Evolutionary conservation across 75 land plant genomes (phyloP), one percentile per base, ranked within the genome.

Genomic region (Ceratopteris richardii): DNA sequence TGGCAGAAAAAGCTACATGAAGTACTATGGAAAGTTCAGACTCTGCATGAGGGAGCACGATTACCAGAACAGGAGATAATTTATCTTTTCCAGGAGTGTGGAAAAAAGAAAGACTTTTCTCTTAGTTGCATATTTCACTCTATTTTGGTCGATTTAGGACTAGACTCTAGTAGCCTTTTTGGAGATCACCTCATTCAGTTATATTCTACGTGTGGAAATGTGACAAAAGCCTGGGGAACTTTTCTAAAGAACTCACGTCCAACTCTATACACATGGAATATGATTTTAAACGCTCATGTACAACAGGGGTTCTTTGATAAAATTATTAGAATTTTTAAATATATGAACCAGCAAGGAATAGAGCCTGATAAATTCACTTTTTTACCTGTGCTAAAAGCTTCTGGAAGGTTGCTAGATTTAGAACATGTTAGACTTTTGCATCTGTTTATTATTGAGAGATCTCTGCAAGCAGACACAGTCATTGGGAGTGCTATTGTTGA

Each of bases 181-280:
- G 41, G 42, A 1, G 75, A 77, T 21, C 75, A 69, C 12, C 61
- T 80, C 1, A 47, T 76, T 9, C 67, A 67, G 52, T 26, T 64
- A 41, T 80, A 76, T 61, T 60, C 67, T 14, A 54, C 53, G 40
- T 80, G 72, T 56, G 65, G 72, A 5, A 29, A 27, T 76, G 76
- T 63, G 72, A 71, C 31, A 66, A 64, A 67, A 66, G 70, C 53
- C 51, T 28, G 48, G 66, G 55, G 5, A 65, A 64, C 39, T 10
- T 73, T 73, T 46, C 16, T 42, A 21, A 5, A 29, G n/a, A 61
- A 60, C 39, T 9, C 16, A 1, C 20, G 60, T 22, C 44, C 51
- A 26, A 72, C 71, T 56, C 66, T 80, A 6, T 66, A 66, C 16
- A 58, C 82, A n/a, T 80, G 79, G 78, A 63, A 65, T 27, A 28